Conservation (phyloP, 129 eudicot species). For the Saussurea involucrata region DNA sequence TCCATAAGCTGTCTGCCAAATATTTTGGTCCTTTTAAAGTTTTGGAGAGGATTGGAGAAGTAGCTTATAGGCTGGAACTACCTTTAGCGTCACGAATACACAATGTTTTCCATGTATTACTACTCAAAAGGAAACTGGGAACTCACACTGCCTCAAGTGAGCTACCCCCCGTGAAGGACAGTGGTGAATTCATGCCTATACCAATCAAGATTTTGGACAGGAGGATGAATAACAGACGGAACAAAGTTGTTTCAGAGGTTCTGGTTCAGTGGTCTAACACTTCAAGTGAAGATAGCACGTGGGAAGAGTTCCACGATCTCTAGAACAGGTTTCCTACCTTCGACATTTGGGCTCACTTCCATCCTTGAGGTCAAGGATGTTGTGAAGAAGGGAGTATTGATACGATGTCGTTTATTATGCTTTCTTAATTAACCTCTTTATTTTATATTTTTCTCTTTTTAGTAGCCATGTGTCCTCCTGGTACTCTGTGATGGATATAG, state of each 20-base stretch:
- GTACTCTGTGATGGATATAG: not conserved
- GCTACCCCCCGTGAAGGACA: too few species aligned
- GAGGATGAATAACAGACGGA: too few species aligned
- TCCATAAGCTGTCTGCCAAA: not conserved
- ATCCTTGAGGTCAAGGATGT: slow-evolving; percentile 5
- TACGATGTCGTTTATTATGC: not conserved
- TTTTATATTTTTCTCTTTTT: too few species aligned
- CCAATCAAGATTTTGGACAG: too few species aligned
- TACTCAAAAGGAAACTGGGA: not conserved
- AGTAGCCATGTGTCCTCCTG: too few species aligned
- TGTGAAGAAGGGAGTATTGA: not conserved
- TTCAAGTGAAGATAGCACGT: not conserved
- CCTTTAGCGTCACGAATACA: not conserved
- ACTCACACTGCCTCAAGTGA: too few species aligned
- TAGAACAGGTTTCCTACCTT: not conserved
- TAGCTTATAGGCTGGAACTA: not conserved
- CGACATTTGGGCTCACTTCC: not conserved
- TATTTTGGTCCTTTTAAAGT: not conserved
- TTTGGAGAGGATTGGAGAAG: not conserved
- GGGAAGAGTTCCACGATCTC: not conserved
- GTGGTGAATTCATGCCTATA: too few species aligned
- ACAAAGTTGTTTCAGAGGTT: too few species aligned
- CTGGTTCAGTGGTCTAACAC: too few species aligned
- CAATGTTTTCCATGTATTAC: not conserved
- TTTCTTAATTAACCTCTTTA: too few species aligned